Percentiles rank a stretch among this genome's conserved stretches.
phyloP scores from a whole-genome alignment of 2,329 filamentous ascomycete species.

The Blastomyces silverae region DNA sequence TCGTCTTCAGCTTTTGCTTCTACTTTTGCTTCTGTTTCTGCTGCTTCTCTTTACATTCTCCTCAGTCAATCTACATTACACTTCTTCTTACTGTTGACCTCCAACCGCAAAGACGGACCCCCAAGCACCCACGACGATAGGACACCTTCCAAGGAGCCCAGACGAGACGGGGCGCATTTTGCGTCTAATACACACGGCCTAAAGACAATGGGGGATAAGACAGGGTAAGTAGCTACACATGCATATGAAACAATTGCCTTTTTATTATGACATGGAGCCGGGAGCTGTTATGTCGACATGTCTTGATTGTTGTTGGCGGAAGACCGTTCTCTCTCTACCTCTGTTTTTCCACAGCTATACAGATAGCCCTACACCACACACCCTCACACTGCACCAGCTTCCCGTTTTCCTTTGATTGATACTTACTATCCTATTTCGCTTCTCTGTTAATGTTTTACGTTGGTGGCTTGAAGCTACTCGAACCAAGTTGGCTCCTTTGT shows the following conservation, averaged over 20 bases:
- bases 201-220: constrained; percentile 3
- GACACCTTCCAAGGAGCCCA: not conserved
- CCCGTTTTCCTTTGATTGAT: not conserved
- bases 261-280: too few species aligned
- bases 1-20: not conserved
- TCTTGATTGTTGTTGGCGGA: not conserved
- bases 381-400: too few species aligned
- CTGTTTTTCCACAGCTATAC: too few species aligned
- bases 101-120: not conserved
- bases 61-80: not conserved
- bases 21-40: not conserved
- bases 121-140: not conserved
- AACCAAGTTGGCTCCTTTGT: not conserved
- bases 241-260: not conserved
- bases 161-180: not conserved
- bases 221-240: not conserved
- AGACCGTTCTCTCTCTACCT: not conserved
- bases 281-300: too few species aligned
- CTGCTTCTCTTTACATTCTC: not conserved
- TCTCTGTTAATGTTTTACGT: too few species aligned
- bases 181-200: not conserved
- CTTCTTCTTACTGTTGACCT: not conserved
- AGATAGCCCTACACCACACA: too few species aligned
- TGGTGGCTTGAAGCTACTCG: not conserved
- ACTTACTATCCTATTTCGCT: too few species aligned